Evolutionary conservation across 2,329 filamentous ascomycete genomes (phyloP).

Genomic region (Eutypa lata): DNA sequence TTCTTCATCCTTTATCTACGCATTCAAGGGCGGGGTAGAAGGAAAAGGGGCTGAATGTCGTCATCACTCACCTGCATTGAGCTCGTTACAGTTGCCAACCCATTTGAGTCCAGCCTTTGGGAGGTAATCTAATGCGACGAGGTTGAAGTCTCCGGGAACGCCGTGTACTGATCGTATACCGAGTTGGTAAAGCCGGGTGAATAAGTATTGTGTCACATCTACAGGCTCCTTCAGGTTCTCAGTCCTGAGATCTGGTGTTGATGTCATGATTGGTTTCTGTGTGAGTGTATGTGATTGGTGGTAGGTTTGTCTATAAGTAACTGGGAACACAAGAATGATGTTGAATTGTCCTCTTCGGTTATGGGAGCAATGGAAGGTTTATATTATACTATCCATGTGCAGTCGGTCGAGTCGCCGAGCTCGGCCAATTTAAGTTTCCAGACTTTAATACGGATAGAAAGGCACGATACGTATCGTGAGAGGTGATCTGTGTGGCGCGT

Average conservation of each 20-base stretch:
- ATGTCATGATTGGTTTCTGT: constrained; percentile 11
- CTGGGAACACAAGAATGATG: neutral
- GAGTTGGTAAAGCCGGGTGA: constrained; percentile 60
- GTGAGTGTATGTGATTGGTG: neutral
- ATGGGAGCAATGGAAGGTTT: neutral
- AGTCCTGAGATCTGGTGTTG: constrained; percentile 38
- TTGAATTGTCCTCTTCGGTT: neutral
- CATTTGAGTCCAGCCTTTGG: constrained; percentile 56
- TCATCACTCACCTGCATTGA: constrained; percentile 61
- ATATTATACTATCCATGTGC: neutral
- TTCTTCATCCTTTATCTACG: neutral
- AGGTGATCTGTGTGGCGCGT: neutral
- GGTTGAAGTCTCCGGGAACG: constrained; percentile 72
- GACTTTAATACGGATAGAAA: no score
- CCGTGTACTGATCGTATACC: constrained; percentile 65
- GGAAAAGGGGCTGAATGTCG: constrained; percentile 1
- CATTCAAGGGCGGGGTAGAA: neutral
- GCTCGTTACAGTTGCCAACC: constrained; percentile 69
- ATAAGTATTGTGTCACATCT: constrained; percentile 67
- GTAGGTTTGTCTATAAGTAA: neutral
- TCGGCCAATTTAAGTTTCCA: neutral
- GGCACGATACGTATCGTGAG: neutral
- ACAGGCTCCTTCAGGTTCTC: constrained; percentile 45
- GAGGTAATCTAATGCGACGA: constrained; percentile 66
- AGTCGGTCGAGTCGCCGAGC: neutral